Evolutionary conservation across 768 basidiomycete genomes (phyloP), one percentile per base, ranked within the genome.

Genomic region (Mrakia frigida): DNA sequence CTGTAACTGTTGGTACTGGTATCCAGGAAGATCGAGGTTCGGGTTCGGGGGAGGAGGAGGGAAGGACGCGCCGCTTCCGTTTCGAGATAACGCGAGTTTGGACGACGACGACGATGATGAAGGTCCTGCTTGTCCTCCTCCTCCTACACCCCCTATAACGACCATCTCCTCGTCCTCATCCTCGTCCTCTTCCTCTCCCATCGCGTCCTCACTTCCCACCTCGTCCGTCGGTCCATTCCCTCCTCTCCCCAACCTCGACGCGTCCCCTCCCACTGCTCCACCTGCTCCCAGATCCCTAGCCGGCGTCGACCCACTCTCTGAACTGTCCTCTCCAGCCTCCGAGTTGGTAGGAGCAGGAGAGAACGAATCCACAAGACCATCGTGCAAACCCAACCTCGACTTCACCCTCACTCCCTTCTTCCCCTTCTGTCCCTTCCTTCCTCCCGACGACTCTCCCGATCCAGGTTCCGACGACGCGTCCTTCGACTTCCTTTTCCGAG

Each of bases 361-460:
- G 56, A n/a, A n/a, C 39, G 65, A 39, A 23, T 68, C 65, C 3
- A 68, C 65, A 2, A 68, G 39, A 0, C 65, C 65, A n/a, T 68
- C 65, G 65, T 68, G 65, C 65, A 68, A 23, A 43, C 65, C 65
- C 13, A 68, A 37, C 37, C 65, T 68, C 65, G 65, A 68, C 65
- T 68, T 68, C 39, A 39, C 37, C 35, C 37, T 37, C 25, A 39
- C 65, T 39, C 18, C 65, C 35, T n/a, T 39, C 37, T 68, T 68
- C 39, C 39, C 39, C 65, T 68, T 68, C 35, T 68, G 63, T 23
- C 33, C 31, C 33, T 65, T 65, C 31, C 21, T 18, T 33, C 33
- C 31, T 33, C 33, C 31, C 31, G 63, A 31, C 14, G 63, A 39
- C 21, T 23, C 65, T n/a, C 35, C 37, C 21, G 35, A 23, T 4